A percentile compares a stretch with the other conserved stretches of the same genome.
Evolutionary conservation across 2,329 filamentous ascomycete species (phyloP).

Genomic region (Arachnopeziza araneosa): DNA sequence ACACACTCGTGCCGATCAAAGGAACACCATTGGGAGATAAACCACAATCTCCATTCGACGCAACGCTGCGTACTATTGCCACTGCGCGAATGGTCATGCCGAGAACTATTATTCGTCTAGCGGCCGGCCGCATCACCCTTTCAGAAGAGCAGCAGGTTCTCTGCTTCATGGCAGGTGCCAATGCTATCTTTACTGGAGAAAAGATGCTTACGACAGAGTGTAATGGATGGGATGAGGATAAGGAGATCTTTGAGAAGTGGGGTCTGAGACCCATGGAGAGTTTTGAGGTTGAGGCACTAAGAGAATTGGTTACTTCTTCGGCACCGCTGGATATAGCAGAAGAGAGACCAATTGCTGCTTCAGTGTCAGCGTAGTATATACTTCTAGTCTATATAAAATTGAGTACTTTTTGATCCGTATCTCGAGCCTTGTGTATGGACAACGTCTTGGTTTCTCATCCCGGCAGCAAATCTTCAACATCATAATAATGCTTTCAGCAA

Average conservation of each 20-base stretch:
- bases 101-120: slow-evolving; percentile 77
- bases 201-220: slow-evolving; percentile 94
- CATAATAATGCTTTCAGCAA: neutral
- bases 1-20: slow-evolving; percentile 84
- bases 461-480: neutral
- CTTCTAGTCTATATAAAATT: neutral
- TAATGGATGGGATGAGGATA: slow-evolving; percentile 86
- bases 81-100: slow-evolving; percentile 81
- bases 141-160: slow-evolving; percentile 82
- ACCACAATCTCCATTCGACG: slow-evolving; percentile 68
- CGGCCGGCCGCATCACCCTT: slow-evolving; percentile 79
- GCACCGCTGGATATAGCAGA: slow-evolving; percentile 10
- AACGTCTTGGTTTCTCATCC: too few species aligned
- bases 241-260: slow-evolving; percentile 76
- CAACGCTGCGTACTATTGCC: slow-evolving; percentile 75
- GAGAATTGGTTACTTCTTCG: slow-evolving; percentile 17
- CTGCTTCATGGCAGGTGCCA: slow-evolving; percentile 87
- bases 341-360: slow-evolving; percentile 2
- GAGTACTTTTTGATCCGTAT: neutral
- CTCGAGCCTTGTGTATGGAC: too few species aligned
- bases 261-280: slow-evolving; percentile 70
- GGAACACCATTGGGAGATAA: slow-evolving; percentile 78
- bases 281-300: slow-evolving; percentile 27
- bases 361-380: neutral
- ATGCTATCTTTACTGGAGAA: slow-evolving; percentile 92